phyloP scores from a whole-genome alignment of 306 rosid species.

The Corylus avellana region DNA sequence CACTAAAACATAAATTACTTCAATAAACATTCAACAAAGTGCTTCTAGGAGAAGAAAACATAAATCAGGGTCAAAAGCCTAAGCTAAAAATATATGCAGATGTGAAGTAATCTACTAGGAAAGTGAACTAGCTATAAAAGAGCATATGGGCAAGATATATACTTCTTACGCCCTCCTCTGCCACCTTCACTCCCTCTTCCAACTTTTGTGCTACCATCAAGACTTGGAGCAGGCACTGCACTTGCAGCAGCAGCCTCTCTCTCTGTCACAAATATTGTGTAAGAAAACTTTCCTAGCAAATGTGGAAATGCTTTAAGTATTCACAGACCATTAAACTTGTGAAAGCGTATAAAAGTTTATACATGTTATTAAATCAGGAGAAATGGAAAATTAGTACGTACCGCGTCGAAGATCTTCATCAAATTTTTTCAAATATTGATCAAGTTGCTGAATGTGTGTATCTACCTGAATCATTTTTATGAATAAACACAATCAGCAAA shows the following conservation, averaged over 20 bases:
- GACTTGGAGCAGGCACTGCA: conserved; percentile 60
- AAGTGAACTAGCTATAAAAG: background rate
- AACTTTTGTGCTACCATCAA: conserved; percentile 53
- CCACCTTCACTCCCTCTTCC: conserved; percentile 71
- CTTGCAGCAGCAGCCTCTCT: conserved; percentile 53
- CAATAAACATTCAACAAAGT: background rate
- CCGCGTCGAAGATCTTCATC: conserved; percentile 87
- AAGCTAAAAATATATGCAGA: background rate
- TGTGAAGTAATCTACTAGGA: background rate
- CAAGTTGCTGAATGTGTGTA: conserved; percentile 92
- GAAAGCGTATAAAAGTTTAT: background rate
- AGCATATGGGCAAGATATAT: conserved; percentile 22
- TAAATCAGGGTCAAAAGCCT: background rate
- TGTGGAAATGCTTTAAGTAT: background rate
- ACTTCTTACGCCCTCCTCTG: conserved; percentile 88
- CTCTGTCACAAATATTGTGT: conserved; percentile 48
- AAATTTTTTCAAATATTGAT: conserved; percentile 83
- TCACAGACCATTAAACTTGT: conserved; percentile 3
- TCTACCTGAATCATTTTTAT: conserved; percentile 68
- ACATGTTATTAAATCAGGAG: background rate
- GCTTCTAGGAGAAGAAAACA: background rate
- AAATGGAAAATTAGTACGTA: conserved; percentile 37
- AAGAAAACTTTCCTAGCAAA: conserved; percentile 3
- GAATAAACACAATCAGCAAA: conserved; percentile 24
- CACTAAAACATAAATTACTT: background rate